Evolutionary conservation across 176 grass and related monocot species (phyloP), one percentile per base, ranked within the genome.

Genomic region (Pontederia paniculata): DNA sequence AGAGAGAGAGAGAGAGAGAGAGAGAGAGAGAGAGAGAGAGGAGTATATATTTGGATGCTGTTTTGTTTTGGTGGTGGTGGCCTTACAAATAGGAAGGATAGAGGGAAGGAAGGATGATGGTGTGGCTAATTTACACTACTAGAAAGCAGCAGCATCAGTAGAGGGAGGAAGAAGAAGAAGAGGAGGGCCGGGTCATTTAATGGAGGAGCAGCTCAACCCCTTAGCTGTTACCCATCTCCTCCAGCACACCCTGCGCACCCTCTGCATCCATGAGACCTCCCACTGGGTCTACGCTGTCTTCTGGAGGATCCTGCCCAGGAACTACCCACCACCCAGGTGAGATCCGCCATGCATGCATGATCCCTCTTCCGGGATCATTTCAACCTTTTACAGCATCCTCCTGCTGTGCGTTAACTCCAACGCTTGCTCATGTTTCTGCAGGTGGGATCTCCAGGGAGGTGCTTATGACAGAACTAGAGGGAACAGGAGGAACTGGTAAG

Each of bases 401-500:
- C n/a, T 5, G 1, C 42, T 76, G 49, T 6, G 41, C 28, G n/a
- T 17, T 71, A 45, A 21, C 13, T 37, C 5, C 42, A 9, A 12
- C 23, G 41, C 8, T 19, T 2, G 19, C 63, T 25, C 68, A 44
- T 22, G n/a, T 23, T 54, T 51, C 18, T 70, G 18, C 78, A 98
- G 93, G 67, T 98, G 93, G 93, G 93, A 98, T 98, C 77, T 98
- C 58, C 80, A 82, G 37, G 80, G 77, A 66, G 80, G 81, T 55
- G 75, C 80, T 57, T 91, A 82, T 52, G 93, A 98, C 74, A 76
- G 93, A 75, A 88, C 72, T 47, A 82, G 93, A 84, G 93, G 83
- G 69, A 98, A 98, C 75, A 77, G 83, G 76, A 91, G 93, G 75
- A 98, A 98, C 67, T 98, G 93, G 93, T 98, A 84, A n/a, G n/a